Base-by-base conservation (phyloP, 2,329 filamentous ascomycete species). In the Trichoderma aggressivum region DNA sequence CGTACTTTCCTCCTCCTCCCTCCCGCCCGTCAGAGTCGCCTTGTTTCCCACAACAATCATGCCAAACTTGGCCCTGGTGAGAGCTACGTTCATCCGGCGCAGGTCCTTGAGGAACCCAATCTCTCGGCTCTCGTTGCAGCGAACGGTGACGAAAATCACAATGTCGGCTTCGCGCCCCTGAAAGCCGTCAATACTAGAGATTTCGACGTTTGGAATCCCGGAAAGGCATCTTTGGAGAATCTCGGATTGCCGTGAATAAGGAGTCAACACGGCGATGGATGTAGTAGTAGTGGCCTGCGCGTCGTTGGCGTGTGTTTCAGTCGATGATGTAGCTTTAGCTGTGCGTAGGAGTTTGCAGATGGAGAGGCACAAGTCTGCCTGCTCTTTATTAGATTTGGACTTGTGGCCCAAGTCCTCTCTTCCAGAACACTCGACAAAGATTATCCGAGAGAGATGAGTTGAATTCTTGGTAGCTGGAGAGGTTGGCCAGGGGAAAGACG, bases 91-190 rank as follows among this genome's bases (percentile, higher is more conserved):
- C 71, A 84, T 74, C 34, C 82, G 73, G 14, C 81, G 77, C 75
- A 81, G 74, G 71, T 85, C 81, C 47, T 78, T 81, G 70, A 84
- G 70, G 66, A 84, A 82, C 0, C 83, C 82, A 71, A 83, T 79
- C 10, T 83, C 76, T 5, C 72, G 55, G 61, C 76, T 75, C 14
- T 77, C 76, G 73, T 85, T 85, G 72, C 81, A 83, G 10, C 83
- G 76, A 7, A 83, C 82, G 1, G 81, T 82, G 7, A 82, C 79
- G 71, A 81, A 84, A 7, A 85, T 77, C 2, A 84, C 75, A 36
- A 84, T 76, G 60, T 84, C 83, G 1, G 82, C 81, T 75, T 84
- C 82, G 1, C 79, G 78, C 1, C 81, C 82, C 68, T 85, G 82
- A 71, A 82, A 85, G 3, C 79, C 79, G 72, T 85, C 83, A 58